phyloP scores from a whole-genome alignment of 495 filamentous ascomycete species.

The Tuber melanosporum region DNA sequence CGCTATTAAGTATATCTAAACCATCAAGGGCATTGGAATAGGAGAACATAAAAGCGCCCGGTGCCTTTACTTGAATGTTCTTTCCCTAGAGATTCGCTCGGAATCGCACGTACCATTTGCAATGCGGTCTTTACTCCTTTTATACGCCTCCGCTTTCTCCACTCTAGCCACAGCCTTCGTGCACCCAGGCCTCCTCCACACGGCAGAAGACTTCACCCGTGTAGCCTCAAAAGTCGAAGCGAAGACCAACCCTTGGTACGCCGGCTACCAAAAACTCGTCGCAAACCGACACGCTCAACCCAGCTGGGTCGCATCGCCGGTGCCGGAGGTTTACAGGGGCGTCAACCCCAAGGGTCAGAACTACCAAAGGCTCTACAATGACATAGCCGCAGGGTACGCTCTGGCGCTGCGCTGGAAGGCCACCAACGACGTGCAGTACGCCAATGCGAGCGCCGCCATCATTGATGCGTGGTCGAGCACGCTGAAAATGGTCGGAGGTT shows the following conservation, averaged over 20 bases:
- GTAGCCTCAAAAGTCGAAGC: conserved; percentile 41
- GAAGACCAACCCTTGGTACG: conserved; percentile 43
- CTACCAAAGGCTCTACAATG: conserved; percentile 43
- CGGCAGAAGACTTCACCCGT: conserved; percentile 42
- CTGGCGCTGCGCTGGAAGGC: conserved; percentile 46
- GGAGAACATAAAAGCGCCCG: not conserved
- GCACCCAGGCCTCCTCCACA: conserved; percentile 46
- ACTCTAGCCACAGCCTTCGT: conserved; percentile 19
- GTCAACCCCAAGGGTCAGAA: conserved; percentile 42
- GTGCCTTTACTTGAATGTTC: not conserved
- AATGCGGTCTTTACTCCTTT: not conserved
- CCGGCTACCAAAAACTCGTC: conserved; percentile 43
- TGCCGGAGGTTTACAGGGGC: conserved; percentile 43
- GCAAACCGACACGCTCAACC: conserved; percentile 39
- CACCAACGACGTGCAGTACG: conserved; percentile 43
- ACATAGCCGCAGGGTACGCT: conserved; percentile 45
- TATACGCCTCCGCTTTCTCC: not conserved
- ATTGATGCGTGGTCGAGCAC: conserved; percentile 46
- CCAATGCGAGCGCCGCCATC: conserved; percentile 42
- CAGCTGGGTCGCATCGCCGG: conserved; percentile 24
- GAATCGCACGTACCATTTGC: not conserved
- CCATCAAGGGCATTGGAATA: not conserved
- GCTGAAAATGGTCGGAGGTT: conserved; percentile 43
- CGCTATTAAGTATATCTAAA: not conserved
- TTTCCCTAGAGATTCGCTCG: not conserved